These are phyloP conservation scores for Podila clonocystis DNA, from an alignment of 192 early-diverging fungal genomes.

Conservation along the genomic window DNA sequence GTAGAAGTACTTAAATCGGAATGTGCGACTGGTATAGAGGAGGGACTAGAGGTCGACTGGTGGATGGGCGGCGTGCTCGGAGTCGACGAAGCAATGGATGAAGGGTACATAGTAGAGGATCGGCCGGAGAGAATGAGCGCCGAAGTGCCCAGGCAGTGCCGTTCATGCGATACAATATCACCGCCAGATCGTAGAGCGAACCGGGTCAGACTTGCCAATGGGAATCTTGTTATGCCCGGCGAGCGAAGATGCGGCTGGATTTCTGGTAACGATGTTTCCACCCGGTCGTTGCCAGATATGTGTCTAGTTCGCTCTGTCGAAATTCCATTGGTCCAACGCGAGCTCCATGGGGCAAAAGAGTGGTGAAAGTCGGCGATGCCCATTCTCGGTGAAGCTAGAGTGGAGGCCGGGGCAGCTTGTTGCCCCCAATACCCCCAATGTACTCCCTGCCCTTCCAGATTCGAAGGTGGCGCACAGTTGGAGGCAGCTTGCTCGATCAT, in stretches of 20 bases:
- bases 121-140: constrained; percentile 27
- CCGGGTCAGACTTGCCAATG: constrained; percentile 12
- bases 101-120: constrained; percentile 12
- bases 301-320: neutral
- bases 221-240: neutral
- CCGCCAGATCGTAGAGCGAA: constrained; percentile 25
- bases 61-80: neutral
- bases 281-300: neutral
- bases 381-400: neutral
- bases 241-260: no score
- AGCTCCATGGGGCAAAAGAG: constrained; percentile 6
- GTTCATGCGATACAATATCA: constrained; percentile 21
- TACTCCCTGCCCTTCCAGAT: neutral
- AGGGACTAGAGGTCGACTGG: neutral
- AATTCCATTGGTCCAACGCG: constrained; percentile 18
- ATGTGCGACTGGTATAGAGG: neutral
- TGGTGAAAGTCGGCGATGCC: neutral
- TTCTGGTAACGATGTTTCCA: neutral
- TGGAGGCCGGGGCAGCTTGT: neutral
- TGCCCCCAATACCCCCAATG: no score
- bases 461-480: neutral
- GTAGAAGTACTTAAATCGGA: neutral
- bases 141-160: constrained; percentile 10
- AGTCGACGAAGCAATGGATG: neutral
- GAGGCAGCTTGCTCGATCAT: constrained; percentile 15